Conservation (phyloP, 768 basidiomycete species). For the Cantharellus cinnabarinus region DNA sequence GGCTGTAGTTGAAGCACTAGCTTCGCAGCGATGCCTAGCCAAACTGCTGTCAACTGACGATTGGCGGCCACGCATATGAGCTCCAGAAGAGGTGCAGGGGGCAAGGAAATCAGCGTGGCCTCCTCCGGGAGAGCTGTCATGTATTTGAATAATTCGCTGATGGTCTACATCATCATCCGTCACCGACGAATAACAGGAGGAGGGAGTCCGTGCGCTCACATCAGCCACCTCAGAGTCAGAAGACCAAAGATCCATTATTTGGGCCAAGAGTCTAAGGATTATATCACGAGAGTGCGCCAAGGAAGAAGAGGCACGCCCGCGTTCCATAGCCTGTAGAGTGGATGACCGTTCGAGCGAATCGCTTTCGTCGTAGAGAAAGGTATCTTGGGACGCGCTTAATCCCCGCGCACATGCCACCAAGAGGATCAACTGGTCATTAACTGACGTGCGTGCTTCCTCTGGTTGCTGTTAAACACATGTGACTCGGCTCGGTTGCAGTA, state of each 20-base stretch:
- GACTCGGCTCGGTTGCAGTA: background rate
- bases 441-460: slow-evolving; percentile 45
- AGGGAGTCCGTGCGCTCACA: slow-evolving; percentile 27
- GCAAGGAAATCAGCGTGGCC: slow-evolving; percentile 57
- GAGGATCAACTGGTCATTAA: slow-evolving; percentile 56
- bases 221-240: slow-evolving; percentile 55
- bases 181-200: background rate
- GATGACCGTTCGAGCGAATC: slow-evolving; percentile 30
- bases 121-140: slow-evolving; percentile 67
- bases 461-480: slow-evolving; percentile 29
- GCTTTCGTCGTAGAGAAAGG: slow-evolving; percentile 33
- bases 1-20: slow-evolving; percentile 70
- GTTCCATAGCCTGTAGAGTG: slow-evolving; percentile 34
- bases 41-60: slow-evolving; percentile 55
- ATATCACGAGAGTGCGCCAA: slow-evolving; percentile 24
- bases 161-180: slow-evolving; percentile 15
- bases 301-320: background rate
- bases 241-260: slow-evolving; percentile 55
- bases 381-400: slow-evolving; percentile 57
- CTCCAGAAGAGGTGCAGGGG: slow-evolving; percentile 63
- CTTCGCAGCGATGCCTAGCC: slow-evolving; percentile 68
- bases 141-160: slow-evolving; percentile 70
- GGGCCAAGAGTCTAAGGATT: slow-evolving; percentile 38
- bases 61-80: slow-evolving; percentile 54
- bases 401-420: slow-evolving; percentile 76